Conservation (phyloP, 2,329 filamentous ascomycete genomes). For the Scedosporium apiospermum region DNA sequence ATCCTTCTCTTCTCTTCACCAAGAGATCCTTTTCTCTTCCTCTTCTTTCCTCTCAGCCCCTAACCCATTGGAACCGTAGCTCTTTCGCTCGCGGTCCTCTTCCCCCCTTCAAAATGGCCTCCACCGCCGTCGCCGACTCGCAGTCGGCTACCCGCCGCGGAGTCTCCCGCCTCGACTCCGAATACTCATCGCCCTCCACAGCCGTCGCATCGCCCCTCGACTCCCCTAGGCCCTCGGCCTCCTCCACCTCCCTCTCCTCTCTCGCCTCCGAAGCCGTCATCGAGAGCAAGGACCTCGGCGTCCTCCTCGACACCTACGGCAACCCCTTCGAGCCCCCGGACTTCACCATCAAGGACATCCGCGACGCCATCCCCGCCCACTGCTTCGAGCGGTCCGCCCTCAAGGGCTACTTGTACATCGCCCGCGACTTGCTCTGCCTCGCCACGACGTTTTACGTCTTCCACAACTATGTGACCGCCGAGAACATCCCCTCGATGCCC, state of each 20-base stretch:
- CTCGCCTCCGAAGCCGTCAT: conserved; percentile 55
- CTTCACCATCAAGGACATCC: conserved; percentile 96
- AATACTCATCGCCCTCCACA: conserved; percentile 18
- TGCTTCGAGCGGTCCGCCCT: conserved; percentile 83
- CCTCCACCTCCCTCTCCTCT: conserved; percentile 87
- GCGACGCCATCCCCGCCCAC: conserved; percentile 93
- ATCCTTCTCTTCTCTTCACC: not conserved
- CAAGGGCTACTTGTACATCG: conserved; percentile 71
- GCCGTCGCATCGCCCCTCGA: conserved; percentile 48
- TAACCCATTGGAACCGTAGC: not conserved
- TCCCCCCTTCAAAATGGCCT: conserved; percentile 5
- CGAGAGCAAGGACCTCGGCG: conserved; percentile 40
- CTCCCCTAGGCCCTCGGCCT: conserved; percentile 56
- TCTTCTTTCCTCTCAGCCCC: not conserved
- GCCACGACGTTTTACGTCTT: conserved; percentile 75
- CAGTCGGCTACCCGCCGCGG: conserved; percentile 17
- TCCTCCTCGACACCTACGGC: conserved; percentile 84
- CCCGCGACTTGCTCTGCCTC: conserved; percentile 66
- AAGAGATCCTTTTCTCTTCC: not conserved
- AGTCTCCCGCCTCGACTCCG: conserved; percentile 19
- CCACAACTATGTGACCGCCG: conserved; percentile 82
- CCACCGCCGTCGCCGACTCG: conserved; percentile 8
- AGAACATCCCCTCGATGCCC: conserved; percentile 62
- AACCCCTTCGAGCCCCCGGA: conserved; percentile 90
- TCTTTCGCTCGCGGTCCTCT: not conserved